Evolutionary conservation across 495 filamentous ascomycete species (phyloP).

Genomic region (Neurospora sublineolata): DNA sequence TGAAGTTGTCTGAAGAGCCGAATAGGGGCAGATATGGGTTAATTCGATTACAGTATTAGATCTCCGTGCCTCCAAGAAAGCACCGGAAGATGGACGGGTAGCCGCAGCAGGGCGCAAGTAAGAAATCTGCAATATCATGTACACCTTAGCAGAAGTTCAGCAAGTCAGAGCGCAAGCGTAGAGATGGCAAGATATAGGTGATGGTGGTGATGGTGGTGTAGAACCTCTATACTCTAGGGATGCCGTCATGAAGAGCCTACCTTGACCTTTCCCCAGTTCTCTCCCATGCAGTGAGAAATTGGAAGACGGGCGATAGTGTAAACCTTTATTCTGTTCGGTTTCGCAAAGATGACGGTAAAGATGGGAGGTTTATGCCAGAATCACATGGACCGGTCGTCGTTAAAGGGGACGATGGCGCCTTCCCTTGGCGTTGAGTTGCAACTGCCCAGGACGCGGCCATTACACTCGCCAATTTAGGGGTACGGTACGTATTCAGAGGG

Average conservation of each 20-base stretch:
- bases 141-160: background rate
- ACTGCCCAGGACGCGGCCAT: no score
- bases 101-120: background rate
- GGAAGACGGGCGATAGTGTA: background rate
- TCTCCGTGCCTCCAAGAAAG: background rate
- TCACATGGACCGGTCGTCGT: background rate
- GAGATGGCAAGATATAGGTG: background rate
- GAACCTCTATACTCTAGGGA: background rate
- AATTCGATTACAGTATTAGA: background rate
- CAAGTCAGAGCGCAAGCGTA: background rate
- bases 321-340: background rate
- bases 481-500: background rate
- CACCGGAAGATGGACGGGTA: background rate
- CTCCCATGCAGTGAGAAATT: background rate
- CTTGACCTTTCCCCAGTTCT: background rate
- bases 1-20: background rate
- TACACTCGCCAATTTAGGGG: background rate
- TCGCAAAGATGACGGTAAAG: background rate
- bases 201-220: no score
- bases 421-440: background rate
- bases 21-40: background rate
- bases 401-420: background rate
- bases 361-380: constrained; percentile 8
- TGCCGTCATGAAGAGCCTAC: background rate
- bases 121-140: background rate